These are phyloP conservation scores for Acanthamoeba royreba DNA, from an alignment of 208 protist genomes.

Conservation along the genomic window DNA sequence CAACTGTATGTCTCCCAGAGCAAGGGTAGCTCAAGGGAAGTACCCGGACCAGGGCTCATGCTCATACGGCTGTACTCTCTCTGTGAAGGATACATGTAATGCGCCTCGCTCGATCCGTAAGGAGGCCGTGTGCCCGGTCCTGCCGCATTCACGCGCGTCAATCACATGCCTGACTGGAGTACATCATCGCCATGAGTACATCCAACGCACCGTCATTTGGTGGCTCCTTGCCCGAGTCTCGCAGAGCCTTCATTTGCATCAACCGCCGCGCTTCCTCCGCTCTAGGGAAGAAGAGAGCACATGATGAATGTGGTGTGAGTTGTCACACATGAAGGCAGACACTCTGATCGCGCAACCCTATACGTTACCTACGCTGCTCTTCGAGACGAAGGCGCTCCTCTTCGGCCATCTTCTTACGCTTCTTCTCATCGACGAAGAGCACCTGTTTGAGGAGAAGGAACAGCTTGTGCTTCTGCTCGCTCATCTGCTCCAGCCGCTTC, in stretches of 20 bases:
- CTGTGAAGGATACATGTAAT: not conserved
- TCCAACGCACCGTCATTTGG: not conserved
- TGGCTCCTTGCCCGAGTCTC: not conserved
- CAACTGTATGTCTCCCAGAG: too few species aligned
- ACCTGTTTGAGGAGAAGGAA: constrained; percentile 1
- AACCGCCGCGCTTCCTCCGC: not conserved
- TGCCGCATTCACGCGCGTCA: not conserved
- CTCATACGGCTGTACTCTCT: not conserved
- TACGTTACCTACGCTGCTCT: not conserved
- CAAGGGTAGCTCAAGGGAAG: too few species aligned
- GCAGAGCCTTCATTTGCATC: not conserved
- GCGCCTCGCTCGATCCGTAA: not conserved
- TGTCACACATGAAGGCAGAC: too few species aligned
- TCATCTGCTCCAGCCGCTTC: not conserved
- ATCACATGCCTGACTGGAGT: too few species aligned
- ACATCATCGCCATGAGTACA: too few species aligned
- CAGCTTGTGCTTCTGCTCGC: constrained; percentile 12
- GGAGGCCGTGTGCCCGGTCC: not conserved
- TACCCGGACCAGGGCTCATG: not conserved
- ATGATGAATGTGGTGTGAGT: too few species aligned
- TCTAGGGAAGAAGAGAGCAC: too few species aligned
- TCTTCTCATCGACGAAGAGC: not conserved
- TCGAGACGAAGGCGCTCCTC: not conserved
- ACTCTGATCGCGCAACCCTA: too few species aligned
- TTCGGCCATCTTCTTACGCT: not conserved